Evolutionary conservation across 306 rosid genomes (phyloP).

Genomic region (Benincasa hispida): DNA sequence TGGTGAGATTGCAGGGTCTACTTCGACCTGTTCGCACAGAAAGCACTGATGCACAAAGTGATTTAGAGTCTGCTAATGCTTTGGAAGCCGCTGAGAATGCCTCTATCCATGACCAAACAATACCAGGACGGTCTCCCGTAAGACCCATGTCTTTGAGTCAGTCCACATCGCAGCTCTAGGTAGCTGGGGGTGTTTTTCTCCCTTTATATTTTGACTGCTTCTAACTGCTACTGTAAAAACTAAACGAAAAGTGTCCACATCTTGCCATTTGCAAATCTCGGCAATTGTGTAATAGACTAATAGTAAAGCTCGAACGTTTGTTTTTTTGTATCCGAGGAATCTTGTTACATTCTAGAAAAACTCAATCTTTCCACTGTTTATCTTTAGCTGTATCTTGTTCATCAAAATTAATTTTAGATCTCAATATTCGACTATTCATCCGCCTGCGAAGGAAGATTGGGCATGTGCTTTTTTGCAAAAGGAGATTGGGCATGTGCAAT

Average conservation of each 20-base stretch:
- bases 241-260: conserved; percentile 19
- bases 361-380: not conserved
- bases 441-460: not conserved
- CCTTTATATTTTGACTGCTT: conserved; percentile 16
- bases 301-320: not conserved
- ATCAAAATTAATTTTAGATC: not conserved
- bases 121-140: conserved; percentile 16
- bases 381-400: not conserved
- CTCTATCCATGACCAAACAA: conserved; percentile 18
- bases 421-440: not conserved
- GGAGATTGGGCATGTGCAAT: not conserved
- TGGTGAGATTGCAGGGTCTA: conserved; percentile 72
- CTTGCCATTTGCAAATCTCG: conserved; percentile 13
- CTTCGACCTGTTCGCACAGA: conserved; percentile 59
- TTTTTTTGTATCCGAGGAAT: not conserved
- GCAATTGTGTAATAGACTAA: not conserved
- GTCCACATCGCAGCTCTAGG: conserved; percentile 31
- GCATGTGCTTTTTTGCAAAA: not conserved
- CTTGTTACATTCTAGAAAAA: not conserved
- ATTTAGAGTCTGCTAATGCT: conserved; percentile 18
- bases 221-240: conserved; percentile 34
- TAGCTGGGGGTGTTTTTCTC: conserved; percentile 7
- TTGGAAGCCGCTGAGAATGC: conserved; percentile 56
- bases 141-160: conserved; percentile 23
- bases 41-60: conserved; percentile 34